phyloP scores from a whole-genome alignment of 352 stramenopile species.

The Phytophthora megakarya region DNA sequence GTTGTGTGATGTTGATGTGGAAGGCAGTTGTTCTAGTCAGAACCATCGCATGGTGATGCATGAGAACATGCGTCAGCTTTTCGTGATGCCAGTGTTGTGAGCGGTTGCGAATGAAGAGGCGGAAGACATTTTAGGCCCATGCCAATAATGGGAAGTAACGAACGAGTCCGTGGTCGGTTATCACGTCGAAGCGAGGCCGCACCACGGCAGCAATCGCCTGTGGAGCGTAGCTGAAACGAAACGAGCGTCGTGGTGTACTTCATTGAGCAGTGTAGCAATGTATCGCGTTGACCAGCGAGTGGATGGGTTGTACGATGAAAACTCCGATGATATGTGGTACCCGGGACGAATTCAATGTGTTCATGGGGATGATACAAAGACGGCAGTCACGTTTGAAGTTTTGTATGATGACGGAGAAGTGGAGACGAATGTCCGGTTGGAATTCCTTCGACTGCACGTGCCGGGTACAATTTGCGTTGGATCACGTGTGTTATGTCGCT shows the following conservation, averaged over 20 bases:
- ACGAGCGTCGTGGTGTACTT: too few species aligned
- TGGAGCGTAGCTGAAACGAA: constrained; percentile 2
- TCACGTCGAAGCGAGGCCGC: constrained; percentile 9
- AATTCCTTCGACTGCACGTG: constrained; percentile 58
- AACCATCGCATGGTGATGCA: constrained; percentile 16
- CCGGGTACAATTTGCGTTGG: constrained; percentile 75
- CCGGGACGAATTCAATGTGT: constrained; percentile 51
- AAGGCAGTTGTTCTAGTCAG: constrained; percentile 5
- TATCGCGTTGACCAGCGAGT: constrained; percentile 62
- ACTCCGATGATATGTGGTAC: constrained; percentile 83
- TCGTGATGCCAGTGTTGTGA: constrained; percentile 23
- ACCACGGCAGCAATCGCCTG: constrained; percentile 18
- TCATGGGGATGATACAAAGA: constrained; percentile 25
- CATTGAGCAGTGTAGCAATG: constrained; percentile 7
- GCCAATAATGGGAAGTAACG: constrained; percentile 39
- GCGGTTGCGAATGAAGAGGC: constrained; percentile 33
- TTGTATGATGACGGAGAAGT: constrained; percentile 82
- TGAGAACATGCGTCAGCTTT: constrained; percentile 15
- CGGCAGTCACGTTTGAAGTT: constrained; percentile 48
- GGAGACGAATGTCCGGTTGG: constrained; percentile 43
- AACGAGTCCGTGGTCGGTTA: constrained; percentile 26
- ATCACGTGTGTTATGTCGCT: constrained; percentile 70
- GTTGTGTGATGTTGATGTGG: not conserved
- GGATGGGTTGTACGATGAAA: constrained; percentile 83
- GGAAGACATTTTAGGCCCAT: constrained; percentile 15